Percentiles rank a stretch among this genome's conserved stretches.
These are phyloP conservation scores for Xylaria sp. DNA, from an alignment of 2,329 filamentous ascomycete genomes.

Conservation along the genomic window DNA sequence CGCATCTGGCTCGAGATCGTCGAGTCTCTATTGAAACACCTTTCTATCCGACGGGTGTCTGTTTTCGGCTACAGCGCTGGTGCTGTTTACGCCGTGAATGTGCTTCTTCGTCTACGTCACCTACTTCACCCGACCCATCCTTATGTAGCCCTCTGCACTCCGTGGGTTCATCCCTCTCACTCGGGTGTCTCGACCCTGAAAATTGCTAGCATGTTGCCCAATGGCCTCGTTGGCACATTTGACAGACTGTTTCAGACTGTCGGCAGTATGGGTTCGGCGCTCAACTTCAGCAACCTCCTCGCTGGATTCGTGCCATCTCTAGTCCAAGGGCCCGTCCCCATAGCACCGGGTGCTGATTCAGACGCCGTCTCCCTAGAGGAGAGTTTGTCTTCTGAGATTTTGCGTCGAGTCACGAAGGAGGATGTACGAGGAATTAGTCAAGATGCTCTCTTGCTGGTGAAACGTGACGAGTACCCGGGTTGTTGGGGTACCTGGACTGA, in stretches of 20 bases:
- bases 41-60: conserved; percentile 47
- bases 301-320: conserved; percentile 22
- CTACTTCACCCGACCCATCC: conserved; percentile 41
- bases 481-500: conserved; percentile 42
- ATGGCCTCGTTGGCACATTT: conserved; percentile 34
- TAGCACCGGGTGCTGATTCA: conserved; percentile 32
- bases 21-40: conserved; percentile 50
- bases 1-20: conserved; percentile 48
- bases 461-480: conserved; percentile 34
- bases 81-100: conserved; percentile 42
- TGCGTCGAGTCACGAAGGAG: conserved; percentile 30
- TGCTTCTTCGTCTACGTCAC: conserved; percentile 41
- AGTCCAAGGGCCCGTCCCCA: not conserved
- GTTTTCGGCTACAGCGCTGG: conserved; percentile 42
- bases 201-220: conserved; percentile 34
- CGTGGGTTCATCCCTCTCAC: conserved; percentile 41
- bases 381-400: conserved; percentile 20
- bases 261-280: conserved; percentile 23
- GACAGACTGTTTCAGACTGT: conserved; percentile 33
- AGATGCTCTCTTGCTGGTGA: conserved; percentile 41
- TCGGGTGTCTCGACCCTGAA: conserved; percentile 36
- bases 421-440: conserved; percentile 36
- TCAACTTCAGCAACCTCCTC: conserved; percentile 36
- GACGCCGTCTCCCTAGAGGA: conserved; percentile 37
- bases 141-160: conserved; percentile 41